Percentiles rank a stretch among this genome's conserved stretches.
phyloP scores from a whole-genome alignment of 805 yeast genomes.

The Metschnikowia anglica region DNA sequence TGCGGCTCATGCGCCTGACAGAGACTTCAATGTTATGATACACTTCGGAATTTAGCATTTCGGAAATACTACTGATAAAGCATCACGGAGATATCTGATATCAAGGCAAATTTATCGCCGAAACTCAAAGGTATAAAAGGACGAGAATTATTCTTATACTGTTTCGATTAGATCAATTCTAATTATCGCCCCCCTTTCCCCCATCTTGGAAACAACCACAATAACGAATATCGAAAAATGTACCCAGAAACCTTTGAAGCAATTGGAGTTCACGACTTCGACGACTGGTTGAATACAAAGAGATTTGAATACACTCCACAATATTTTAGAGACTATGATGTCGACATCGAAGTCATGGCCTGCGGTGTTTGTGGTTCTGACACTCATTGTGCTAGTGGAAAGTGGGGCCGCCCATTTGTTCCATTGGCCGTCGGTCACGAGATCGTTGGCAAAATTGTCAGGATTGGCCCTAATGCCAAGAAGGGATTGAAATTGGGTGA shows the following conservation, averaged over 20 bases:
- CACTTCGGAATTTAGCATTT: too few species aligned
- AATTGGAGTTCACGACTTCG: constrained; percentile 20
- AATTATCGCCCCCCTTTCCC: not conserved
- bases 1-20: too few species aligned
- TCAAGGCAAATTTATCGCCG: too few species aligned
- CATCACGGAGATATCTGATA: too few species aligned
- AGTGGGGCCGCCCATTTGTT: constrained; percentile 43
- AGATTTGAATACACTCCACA: constrained; percentile 20
- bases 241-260: constrained; percentile 22
- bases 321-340: constrained; percentile 20
- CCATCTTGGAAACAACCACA: too few species aligned
- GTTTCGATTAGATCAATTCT: too few species aligned
- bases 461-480: constrained; percentile 20
- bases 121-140: too few species aligned
- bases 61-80: too few species aligned
- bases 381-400: constrained; percentile 50
- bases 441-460: constrained; percentile 23
- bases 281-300: constrained; percentile 22
- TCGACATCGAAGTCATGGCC: constrained; percentile 19
- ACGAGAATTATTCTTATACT: too few species aligned
- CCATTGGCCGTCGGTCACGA: constrained; percentile 32
- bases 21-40: too few species aligned
- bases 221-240: constrained; percentile 7
- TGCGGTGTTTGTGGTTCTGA: constrained; percentile 57
- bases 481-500: constrained; percentile 57